Evolutionary conservation across 2,329 filamentous ascomycete species (phyloP), one percentile per base, ranked within the genome.

Genomic region (Cryphonectria parasitica): DNA sequence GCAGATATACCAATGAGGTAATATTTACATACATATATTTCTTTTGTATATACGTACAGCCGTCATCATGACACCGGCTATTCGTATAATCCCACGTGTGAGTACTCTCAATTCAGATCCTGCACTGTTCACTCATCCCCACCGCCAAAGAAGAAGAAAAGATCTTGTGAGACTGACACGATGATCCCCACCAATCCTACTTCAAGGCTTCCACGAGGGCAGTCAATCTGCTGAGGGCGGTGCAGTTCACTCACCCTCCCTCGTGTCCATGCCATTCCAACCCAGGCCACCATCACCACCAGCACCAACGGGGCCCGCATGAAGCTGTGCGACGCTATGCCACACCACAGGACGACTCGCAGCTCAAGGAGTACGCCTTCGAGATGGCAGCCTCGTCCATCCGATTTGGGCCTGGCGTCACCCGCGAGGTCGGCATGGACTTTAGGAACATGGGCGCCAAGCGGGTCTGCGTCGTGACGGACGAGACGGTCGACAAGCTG

Each of bases 331-430:
- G 88, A 45, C 84, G 83, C 65, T 90, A 88, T 80, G 94, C 93
- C n/a, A 95, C 93, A 0, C 93, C 95, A 0, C 83, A 92, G 39
- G 91, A 94, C 76, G 82, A 86, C 11, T 87, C 88, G 2, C 88
- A 90, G 74, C 88, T 94, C 77, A 97, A 97, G 80, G 96, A 99
- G 80, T 99, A 99, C 83, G 96, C 96, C 19, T 99, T 99, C 79
- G 96, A 99, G 81, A 97, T 99, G 95, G 96, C 96, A 0, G 94
- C 96, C 1, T 97, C 93, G 0, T 93, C 92, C 39, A 98, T 99
- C 77, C 90, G 96, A 17, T 99, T 98, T 77, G 96, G 96, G 0
- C 93, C 94, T 0, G 96, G 96, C 7, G 92, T 92, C 69, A 99
- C 96, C 34, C 93, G 94, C 80, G 96, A 99, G 81, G 94, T 99